Evolutionary conservation across 2,329 filamentous ascomycete species (phyloP).

Genomic region (Botrytis fabae): DNA sequence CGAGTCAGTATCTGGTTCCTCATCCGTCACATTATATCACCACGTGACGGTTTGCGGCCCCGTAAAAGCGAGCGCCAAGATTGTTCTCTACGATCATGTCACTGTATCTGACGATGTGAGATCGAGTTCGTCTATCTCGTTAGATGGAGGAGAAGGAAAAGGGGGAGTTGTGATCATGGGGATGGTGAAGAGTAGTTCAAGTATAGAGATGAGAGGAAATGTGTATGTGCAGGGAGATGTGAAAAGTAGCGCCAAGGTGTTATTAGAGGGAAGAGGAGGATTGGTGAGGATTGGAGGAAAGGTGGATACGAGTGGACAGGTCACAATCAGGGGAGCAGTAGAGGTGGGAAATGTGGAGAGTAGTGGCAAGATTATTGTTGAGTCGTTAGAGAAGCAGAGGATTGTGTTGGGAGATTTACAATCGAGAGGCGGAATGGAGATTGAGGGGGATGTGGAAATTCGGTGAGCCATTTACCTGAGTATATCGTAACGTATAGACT

Average conservation of each 20-base stretch:
- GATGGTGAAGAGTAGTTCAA: constrained; percentile 25
- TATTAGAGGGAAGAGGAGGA: constrained; percentile 13
- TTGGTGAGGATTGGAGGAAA: constrained; percentile 28
- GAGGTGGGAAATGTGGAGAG: constrained; percentile 25
- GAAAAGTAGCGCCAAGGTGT: constrained; percentile 27
- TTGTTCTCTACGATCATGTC: constrained; percentile 29
- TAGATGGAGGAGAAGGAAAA: constrained; percentile 27
- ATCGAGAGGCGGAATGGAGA: constrained; percentile 7
- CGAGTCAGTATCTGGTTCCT: constrained; percentile 26
- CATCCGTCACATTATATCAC: constrained; percentile 21
- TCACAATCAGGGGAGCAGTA: constrained; percentile 10
- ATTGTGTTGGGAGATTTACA: constrained; percentile 27
- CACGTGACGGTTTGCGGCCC: constrained; percentile 24
- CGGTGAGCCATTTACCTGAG: constrained; percentile 24
- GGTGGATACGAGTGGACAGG: constrained; percentile 15
- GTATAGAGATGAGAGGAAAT: constrained; percentile 23
- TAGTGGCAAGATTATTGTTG: constrained; percentile 28
- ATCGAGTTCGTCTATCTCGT: constrained; percentile 14
- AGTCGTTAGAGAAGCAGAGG: constrained; percentile 12
- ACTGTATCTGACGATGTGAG: constrained; percentile 30
- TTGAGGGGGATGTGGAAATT: constrained; percentile 23
- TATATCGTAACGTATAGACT: neutral
- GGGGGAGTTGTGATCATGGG: constrained; percentile 17
- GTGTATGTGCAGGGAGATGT: constrained; percentile 27
- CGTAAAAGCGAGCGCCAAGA: constrained; percentile 18